Conservation (phyloP, 2,329 filamentous ascomycete genomes). For the Clathrospora elynae region DNA sequence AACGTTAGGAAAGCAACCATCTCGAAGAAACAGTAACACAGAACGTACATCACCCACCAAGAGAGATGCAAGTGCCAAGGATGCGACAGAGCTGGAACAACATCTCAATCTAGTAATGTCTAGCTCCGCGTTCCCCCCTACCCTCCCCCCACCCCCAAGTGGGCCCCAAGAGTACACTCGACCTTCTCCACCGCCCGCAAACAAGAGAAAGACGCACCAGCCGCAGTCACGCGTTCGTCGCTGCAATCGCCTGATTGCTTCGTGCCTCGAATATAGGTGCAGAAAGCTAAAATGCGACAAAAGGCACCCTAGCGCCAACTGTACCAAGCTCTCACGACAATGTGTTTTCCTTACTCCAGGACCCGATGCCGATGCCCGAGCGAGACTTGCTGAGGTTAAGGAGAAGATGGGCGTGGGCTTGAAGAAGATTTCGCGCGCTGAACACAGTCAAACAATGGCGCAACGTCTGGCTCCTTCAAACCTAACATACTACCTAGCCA, state of each 20-base stretch:
- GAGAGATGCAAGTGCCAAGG: too few species aligned
- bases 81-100: neutral
- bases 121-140: slow-evolving; percentile 6
- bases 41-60: neutral
- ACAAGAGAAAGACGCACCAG: slow-evolving; percentile 25
- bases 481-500: slow-evolving; percentile 30
- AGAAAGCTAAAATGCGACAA: slow-evolving; percentile 82
- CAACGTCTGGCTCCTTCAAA: slow-evolving; percentile 2
- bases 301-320: slow-evolving; percentile 71
- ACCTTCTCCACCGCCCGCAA: slow-evolving; percentile 3
- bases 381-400: slow-evolving; percentile 76
- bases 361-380: slow-evolving; percentile 71
- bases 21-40: neutral
- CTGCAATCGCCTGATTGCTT: slow-evolving; percentile 47
- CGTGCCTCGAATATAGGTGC: slow-evolving; percentile 58
- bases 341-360: slow-evolving; percentile 69
- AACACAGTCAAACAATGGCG: slow-evolving; percentile 14
- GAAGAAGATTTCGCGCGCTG: slow-evolving; percentile 69
- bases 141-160: too few species aligned
- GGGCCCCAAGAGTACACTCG: neutral
- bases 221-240: slow-evolving; percentile 42
- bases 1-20: neutral
- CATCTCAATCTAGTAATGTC: slow-evolving; percentile 11
- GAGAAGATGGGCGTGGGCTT: slow-evolving; percentile 74
- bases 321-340: slow-evolving; percentile 57